Percentiles rank a stretch among this genome's conserved stretches.
These are phyloP conservation scores for Geranium brycei DNA, from an alignment of 345 rosid genomes.

Conservation along the genomic window DNA sequence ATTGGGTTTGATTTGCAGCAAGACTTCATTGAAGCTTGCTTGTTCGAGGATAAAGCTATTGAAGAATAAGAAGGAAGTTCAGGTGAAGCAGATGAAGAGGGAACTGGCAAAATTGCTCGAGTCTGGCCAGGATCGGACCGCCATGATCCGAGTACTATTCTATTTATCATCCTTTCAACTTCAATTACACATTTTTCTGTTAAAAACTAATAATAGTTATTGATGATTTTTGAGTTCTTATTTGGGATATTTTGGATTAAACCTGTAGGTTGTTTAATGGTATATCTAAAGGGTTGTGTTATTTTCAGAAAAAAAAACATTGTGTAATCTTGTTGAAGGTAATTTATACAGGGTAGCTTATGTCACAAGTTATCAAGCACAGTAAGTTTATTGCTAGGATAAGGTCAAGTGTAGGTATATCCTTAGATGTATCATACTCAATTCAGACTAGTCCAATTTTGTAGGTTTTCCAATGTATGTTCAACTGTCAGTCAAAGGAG, in stretches of 20 bases:
- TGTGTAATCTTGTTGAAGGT: too few relatives aligned
- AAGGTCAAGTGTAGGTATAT: too few relatives aligned
- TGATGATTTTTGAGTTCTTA: too few relatives aligned
- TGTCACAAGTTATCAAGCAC: too few relatives aligned
- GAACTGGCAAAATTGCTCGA: constrained; percentile 61
- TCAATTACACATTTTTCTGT: background rate
- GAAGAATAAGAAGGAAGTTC: constrained; percentile 56
- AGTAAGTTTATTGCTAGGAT: too few relatives aligned
- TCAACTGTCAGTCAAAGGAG: too few relatives aligned
- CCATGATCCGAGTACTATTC: constrained; percentile 45
- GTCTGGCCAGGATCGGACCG: constrained; percentile 61
- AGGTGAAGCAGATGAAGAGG: constrained; percentile 49
- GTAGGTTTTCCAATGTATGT: background rate
- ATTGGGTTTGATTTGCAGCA: constrained; percentile 30
- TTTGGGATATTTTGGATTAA: too few relatives aligned
- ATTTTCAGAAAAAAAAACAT: too few relatives aligned
- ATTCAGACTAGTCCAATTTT: background rate
- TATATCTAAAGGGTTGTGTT: too few relatives aligned
- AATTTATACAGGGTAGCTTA: too few relatives aligned
- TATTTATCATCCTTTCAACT: background rate
- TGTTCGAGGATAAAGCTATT: constrained; percentile 57
- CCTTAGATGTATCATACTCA: too few relatives aligned
- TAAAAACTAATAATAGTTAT: background rate
- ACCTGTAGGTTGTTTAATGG: too few relatives aligned
- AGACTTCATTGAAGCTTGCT: constrained; percentile 53